Conservation (phyloP, 179 eudicot species). For the Nepenthes alata region DNA sequence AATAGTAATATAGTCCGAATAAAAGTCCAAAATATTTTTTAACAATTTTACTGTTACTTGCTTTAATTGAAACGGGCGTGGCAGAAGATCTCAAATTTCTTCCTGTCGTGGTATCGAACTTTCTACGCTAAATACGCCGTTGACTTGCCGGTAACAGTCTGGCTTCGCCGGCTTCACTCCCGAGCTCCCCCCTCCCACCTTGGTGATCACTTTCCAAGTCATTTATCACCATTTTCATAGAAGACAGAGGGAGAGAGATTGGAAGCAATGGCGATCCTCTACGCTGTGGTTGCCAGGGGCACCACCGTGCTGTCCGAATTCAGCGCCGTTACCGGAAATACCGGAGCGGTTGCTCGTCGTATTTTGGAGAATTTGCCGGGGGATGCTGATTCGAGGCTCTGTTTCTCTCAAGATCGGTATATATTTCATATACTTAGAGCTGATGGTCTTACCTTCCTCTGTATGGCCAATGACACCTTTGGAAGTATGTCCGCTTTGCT, state of each 20-base stretch:
- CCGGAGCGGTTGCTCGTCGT: slow-evolving; percentile 52
- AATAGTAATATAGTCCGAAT: no score
- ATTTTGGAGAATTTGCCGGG: slow-evolving; percentile 48
- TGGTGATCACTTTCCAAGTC: neutral
- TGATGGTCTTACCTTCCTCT: slow-evolving; percentile 45
- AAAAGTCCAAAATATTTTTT: no score
- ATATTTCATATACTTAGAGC: slow-evolving; percentile 51
- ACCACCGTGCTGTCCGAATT: slow-evolving; percentile 58
- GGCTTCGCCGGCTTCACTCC: neutral
- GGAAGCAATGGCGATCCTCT: slow-evolving; percentile 41
- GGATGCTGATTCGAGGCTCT: slow-evolving; percentile 42
- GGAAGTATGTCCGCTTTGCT: slow-evolving; percentile 28
- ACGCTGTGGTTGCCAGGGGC: slow-evolving; percentile 65
- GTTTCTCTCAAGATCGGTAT: slow-evolving; percentile 60
- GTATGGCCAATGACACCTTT: slow-evolving; percentile 70
- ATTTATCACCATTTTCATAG: neutral
- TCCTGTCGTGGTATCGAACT: neutral
- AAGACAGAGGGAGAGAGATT: neutral
- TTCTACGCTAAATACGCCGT: neutral
- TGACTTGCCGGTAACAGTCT: neutral
- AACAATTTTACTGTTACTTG: no score
- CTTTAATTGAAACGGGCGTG: no score
- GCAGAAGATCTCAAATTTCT: no score
- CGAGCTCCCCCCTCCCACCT: neutral
- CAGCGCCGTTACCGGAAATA: slow-evolving; percentile 60